These are phyloP conservation scores for Botryotinia globosa DNA, from an alignment of 2,329 filamentous ascomycete species.

Conservation along the genomic window DNA sequence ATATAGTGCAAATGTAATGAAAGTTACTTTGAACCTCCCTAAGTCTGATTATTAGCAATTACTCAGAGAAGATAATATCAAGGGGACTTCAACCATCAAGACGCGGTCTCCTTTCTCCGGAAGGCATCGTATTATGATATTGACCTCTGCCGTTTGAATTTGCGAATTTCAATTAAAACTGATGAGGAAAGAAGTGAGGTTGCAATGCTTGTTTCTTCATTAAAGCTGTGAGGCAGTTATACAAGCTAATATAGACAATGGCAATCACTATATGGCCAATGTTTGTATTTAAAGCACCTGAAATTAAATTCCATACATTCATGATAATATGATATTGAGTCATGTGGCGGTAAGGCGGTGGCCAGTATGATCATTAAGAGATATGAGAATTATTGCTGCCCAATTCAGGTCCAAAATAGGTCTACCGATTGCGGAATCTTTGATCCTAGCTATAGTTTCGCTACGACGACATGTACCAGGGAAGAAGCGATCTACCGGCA, in stretches of 20 bases:
- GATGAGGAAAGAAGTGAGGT: background rate
- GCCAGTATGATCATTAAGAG: background rate
- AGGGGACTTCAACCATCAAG: background rate
- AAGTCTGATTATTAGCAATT: background rate
- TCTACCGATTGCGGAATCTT: background rate
- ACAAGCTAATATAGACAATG: background rate
- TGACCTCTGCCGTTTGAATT: too few species aligned
- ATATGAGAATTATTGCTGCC: background rate
- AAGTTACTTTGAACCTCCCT: slow-evolving; percentile 7
- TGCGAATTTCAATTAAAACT: too few species aligned
- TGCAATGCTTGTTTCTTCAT: background rate
- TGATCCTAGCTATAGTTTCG: background rate
- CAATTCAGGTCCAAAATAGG: background rate
- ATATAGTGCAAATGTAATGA: slow-evolving; percentile 11
- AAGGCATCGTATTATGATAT: background rate
- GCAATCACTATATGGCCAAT: background rate
- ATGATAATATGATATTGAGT: background rate
- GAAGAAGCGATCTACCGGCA: background rate
- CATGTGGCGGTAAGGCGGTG: slow-evolving; percentile 4
- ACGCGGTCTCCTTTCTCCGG: background rate
- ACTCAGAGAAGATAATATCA: too few species aligned
- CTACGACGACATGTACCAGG: background rate
- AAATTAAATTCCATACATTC: background rate
- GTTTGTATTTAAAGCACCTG: background rate
- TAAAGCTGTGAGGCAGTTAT: background rate